These are phyloP conservation scores for Naegleria gruberi DNA, from an alignment of 208 protist species.

Conservation along the genomic window DNA sequence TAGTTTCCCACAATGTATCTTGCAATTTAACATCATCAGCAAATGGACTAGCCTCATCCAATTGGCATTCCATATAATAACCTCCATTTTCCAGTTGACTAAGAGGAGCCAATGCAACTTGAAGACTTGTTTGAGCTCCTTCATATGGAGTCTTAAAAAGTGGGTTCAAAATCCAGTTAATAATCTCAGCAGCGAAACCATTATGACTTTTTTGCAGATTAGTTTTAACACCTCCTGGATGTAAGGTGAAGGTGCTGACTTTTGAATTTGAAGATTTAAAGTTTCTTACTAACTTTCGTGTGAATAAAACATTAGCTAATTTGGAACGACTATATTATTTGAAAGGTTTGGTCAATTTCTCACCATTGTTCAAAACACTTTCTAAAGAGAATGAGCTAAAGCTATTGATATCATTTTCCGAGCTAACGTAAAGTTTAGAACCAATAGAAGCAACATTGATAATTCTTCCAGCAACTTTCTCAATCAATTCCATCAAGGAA, in stretches of 20 bases:
- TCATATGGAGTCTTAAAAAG: background rate
- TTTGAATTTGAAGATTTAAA: no score
- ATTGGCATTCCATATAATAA: background rate
- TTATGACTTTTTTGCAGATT: no score
- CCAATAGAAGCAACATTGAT: conserved; percentile 28
- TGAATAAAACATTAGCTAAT: no score
- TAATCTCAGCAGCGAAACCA: no score
- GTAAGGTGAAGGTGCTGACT: no score
- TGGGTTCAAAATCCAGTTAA: no score
- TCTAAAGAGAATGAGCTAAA: background rate
- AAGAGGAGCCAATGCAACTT: background rate
- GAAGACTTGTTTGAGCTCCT: background rate
- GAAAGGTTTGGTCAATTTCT: background rate
- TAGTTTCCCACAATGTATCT: background rate
- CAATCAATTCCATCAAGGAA: conserved; percentile 6
- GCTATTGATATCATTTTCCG: background rate
- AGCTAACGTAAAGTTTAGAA: background rate
- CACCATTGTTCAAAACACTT: background rate
- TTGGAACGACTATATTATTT: background rate
- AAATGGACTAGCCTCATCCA: background rate
- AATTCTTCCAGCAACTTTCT: background rate
- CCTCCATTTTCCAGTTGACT: background rate
- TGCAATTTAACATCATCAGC: background rate
- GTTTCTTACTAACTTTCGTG: no score
- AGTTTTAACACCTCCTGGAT: no score